Conservation (phyloP, 108 stramenopile species). For the Cyclotella sp. region DNA sequence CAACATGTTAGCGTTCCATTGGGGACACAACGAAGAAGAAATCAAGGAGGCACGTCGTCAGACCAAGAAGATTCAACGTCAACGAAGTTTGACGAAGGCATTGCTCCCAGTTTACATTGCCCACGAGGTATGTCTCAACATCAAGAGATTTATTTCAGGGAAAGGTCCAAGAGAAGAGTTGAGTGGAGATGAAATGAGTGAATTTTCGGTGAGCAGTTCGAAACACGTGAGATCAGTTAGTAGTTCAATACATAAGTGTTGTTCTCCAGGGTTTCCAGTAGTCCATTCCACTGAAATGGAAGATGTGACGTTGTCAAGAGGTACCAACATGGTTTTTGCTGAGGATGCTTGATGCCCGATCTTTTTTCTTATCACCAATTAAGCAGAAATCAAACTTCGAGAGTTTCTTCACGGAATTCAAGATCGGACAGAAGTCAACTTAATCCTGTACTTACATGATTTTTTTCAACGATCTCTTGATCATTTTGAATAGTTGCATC, state of each 20-base stretch:
- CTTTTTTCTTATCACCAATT: no score
- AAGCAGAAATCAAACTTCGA: no score
- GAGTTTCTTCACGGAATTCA: no score
- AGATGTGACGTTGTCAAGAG: not conserved
- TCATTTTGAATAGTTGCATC: no score
- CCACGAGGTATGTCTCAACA: constrained; percentile 20
- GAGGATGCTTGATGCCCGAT: no score
- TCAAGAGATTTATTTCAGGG: constrained; percentile 33
- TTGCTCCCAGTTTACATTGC: constrained; percentile 29
- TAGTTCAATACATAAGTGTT: not conserved
- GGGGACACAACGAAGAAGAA: constrained; percentile 49
- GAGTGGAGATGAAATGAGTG: constrained; percentile 26
- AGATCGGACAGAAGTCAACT: no score
- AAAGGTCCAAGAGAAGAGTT: constrained; percentile 12
- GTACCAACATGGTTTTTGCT: no score
- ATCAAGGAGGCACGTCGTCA: constrained; percentile 31
- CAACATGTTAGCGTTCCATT: constrained; percentile 37
- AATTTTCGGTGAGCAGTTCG: constrained; percentile 9
- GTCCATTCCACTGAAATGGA: not conserved
- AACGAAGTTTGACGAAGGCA: constrained; percentile 28
- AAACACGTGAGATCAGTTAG: constrained; percentile 6
- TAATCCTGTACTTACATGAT: no score
- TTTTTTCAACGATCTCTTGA: no score
- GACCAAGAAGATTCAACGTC: constrained; percentile 42
- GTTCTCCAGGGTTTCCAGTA: not conserved